Percentiles rank a stretch among this genome's conserved stretches.
These are phyloP conservation scores for Bruguiera parviflora DNA, from an alignment of 345 rosid genomes.

Conservation along the genomic window DNA sequence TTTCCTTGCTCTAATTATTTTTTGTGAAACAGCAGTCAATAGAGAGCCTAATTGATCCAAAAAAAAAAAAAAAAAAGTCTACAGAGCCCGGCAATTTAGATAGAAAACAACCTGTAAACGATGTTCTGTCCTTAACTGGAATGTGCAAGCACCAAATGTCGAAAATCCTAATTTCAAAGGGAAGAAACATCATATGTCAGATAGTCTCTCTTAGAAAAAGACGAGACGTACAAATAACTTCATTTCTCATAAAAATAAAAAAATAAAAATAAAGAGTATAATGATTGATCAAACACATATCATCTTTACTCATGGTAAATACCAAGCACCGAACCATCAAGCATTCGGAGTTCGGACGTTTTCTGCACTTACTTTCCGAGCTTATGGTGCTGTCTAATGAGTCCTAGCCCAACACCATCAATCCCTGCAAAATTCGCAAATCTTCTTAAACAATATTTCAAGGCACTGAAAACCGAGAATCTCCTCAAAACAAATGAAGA, in stretches of 20 bases:
- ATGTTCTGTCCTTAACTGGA: constrained; percentile 64
- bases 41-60: too few species aligned
- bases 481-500: not conserved
- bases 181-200: not conserved
- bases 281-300: too few species aligned
- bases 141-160: constrained; percentile 76
- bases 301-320: too few species aligned
- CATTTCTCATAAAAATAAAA: too few species aligned
- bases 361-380: constrained; percentile 54
- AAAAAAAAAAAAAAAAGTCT: too few species aligned
- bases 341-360: too few species aligned
- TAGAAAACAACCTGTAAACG: constrained; percentile 46
- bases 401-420: constrained; percentile 69
- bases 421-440: constrained; percentile 34
- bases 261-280: not conserved
- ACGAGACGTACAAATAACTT: too few species aligned
- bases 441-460: not conserved
- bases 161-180: constrained; percentile 48
- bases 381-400: constrained; percentile 44
- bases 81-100: not conserved
- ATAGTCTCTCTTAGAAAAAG: not conserved
- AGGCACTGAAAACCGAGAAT: not conserved
- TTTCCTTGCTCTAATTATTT: too few species aligned
- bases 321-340: not conserved
- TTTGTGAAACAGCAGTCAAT: too few species aligned